Percentiles rank a stretch among this genome's conserved stretches.
Conservation (phyloP, 768 basidiomycete genomes). For the Dioszegia hungarica region DNA sequence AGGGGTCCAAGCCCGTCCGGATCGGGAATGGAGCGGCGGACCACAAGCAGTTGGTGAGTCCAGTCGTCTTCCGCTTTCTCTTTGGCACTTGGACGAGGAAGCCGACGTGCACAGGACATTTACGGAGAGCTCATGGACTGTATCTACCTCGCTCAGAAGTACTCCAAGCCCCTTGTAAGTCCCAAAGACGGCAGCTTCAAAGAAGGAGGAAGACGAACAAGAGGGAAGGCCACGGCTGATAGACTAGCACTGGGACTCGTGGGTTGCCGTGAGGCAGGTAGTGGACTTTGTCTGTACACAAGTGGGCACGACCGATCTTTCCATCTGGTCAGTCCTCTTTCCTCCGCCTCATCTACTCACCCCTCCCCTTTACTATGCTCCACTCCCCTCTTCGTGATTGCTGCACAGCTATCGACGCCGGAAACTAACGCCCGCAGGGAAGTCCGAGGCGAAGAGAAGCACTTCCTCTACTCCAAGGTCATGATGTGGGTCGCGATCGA, state of each 20-base stretch:
- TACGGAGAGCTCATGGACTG: conserved; percentile 93
- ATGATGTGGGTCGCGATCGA: conserved; percentile 98
- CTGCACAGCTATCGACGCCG: no score
- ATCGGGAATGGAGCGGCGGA: conserved; percentile 96
- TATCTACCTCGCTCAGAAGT: conserved; percentile 92
- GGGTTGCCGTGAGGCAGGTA: conserved; percentile 49
- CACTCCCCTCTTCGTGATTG: no score
- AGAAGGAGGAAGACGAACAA: no score
- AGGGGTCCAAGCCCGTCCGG: conserved; percentile 49
- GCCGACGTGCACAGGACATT: no score
- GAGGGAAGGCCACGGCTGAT: no score
- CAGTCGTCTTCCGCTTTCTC: no score
- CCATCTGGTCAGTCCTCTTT: conserved; percentile 42
- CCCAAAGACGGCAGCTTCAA: not conserved
- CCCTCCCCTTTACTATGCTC: no score
- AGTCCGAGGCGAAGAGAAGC: conserved; percentile 74
- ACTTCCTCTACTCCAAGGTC: conserved; percentile 91
- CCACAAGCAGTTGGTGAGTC: conserved; percentile 78
- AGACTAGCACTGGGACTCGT: conserved; percentile 46
- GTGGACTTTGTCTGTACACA: conserved; percentile 63
- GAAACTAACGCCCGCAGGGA: conserved; percentile 59
- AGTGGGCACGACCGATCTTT: conserved; percentile 73
- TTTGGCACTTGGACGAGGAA: no score
- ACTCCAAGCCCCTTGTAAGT: conserved; percentile 55
- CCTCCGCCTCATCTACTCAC: not conserved